These are phyloP conservation scores for Aspergillus sp. DNA, from an alignment of 2,329 filamentous ascomycete species.

Conservation along the genomic window DNA sequence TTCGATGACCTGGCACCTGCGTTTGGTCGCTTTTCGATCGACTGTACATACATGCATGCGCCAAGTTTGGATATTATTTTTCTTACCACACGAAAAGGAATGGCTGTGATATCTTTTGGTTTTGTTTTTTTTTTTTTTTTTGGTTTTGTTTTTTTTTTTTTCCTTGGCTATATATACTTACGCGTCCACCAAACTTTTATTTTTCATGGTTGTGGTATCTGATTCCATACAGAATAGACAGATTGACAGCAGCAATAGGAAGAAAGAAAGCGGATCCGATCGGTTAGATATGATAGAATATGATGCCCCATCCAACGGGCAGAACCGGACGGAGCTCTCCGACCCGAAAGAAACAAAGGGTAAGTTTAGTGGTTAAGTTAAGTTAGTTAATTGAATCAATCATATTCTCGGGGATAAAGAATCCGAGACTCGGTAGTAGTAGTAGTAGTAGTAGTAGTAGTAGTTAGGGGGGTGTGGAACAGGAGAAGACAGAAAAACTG, in stretches of 20 bases:
- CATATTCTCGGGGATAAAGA: not conserved
- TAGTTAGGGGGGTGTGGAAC: no score
- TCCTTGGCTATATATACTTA: not conserved
- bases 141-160: not conserved
- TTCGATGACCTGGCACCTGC: no score
- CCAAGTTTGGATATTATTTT: no score
- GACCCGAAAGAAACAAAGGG: not conserved
- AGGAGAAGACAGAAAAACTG: not conserved
- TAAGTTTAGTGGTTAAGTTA: no score
- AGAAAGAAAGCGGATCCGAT: not conserved
- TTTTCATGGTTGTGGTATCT: no score
- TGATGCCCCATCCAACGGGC: not conserved
- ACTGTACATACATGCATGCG: no score
- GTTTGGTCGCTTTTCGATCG: no score
- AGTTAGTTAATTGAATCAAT: not conserved
- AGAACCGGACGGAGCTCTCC: not conserved
- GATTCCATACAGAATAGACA: not conserved
- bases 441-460: no score
- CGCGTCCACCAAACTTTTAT: no score
- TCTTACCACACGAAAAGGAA: no score
- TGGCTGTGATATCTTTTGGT: no score
- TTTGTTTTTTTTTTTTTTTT: not conserved
- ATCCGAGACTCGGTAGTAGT: not conserved
- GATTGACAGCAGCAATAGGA: no score
- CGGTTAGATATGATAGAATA: not conserved